These are phyloP conservation scores for Boletus bicolor DNA, from an alignment of 768 basidiomycete species.

Conservation along the genomic window DNA sequence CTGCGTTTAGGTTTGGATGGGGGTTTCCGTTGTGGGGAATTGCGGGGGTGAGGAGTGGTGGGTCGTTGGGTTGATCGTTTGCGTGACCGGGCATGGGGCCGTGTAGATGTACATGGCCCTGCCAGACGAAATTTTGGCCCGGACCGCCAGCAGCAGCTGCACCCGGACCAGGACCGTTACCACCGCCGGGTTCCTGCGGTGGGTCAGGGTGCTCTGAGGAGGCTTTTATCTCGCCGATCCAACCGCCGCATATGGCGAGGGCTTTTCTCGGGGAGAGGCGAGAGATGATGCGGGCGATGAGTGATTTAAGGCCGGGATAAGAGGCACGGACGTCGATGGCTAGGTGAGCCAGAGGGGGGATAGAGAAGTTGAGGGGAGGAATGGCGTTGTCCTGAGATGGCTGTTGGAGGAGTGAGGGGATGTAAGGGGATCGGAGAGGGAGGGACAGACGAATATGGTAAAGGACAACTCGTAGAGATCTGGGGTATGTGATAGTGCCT, in stretches of 20 bases:
- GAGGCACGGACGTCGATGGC: constrained; percentile 48
- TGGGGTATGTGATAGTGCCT: constrained; percentile 44
- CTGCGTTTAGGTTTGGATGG: not conserved
- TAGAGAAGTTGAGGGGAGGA: constrained; percentile 18
- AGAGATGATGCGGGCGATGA: constrained; percentile 18
- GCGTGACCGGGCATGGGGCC: constrained; percentile 2
- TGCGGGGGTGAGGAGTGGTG: constrained; percentile 16
- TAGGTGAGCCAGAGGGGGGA: constrained; percentile 47
- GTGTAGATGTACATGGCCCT: constrained; percentile 1
- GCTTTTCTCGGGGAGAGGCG: constrained; percentile 31
- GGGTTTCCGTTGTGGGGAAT: not conserved
- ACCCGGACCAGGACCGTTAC: not conserved
- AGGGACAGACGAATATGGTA: constrained; percentile 49
- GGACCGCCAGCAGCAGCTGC: not conserved
- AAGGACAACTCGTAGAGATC: constrained; percentile 59
- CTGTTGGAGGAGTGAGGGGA: constrained; percentile 2
- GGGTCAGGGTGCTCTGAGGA: constrained; percentile 13
- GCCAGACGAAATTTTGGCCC: constrained; percentile 5
- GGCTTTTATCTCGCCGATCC: constrained; percentile 35
- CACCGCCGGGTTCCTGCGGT: not conserved
- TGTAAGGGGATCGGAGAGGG: not conserved
- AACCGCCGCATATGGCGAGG: constrained; percentile 27
- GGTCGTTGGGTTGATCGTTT: constrained; percentile 4
- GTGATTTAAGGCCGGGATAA: constrained; percentile 16
- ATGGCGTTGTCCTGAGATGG: constrained; percentile 10